Conservation (phyloP, 2,329 filamentous ascomycete species). For the Tolypocladium nubicola region DNA sequence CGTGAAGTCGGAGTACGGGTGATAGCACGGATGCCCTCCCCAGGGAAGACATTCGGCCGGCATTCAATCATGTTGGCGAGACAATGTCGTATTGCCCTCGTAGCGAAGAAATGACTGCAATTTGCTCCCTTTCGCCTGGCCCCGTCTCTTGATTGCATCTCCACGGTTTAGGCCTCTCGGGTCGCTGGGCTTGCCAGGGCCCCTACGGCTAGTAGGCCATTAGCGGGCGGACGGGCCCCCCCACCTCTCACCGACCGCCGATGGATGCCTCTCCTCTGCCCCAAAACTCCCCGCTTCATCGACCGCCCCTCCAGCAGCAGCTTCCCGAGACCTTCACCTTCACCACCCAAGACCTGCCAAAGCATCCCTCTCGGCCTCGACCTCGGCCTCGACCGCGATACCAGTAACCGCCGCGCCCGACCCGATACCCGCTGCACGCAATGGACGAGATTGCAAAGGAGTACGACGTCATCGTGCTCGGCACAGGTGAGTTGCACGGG, state of each 20-base stretch:
- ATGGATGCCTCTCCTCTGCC: constrained; percentile 6
- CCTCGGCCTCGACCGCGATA: constrained; percentile 6
- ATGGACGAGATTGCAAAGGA: constrained; percentile 99
- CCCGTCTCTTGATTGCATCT: neutral
- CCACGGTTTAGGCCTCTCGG: neutral
- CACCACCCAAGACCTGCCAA: neutral
- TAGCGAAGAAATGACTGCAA: neutral
- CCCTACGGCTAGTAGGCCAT: neutral
- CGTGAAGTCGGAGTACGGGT: no score
- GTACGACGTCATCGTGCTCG: constrained; percentile 97
- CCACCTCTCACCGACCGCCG: constrained; percentile 15
- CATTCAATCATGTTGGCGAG: neutral
- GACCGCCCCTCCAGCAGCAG: constrained; percentile 9
- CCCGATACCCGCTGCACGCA: constrained; percentile 18
- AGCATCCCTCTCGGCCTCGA: neutral
- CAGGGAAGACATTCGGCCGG: neutral
- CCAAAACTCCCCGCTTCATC: constrained; percentile 17
- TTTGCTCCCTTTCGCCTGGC: neutral
- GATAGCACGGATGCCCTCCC: no score
- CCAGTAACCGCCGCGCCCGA: constrained; percentile 1
- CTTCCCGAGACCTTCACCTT: neutral
- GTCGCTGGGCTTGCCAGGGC: neutral
- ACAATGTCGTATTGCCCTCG: neutral
- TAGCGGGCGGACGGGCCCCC: neutral
- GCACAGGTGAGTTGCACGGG: constrained; percentile 62